A percentile compares a stretch with the other conserved stretches of the same genome.
Evolutionary conservation across 2,329 filamentous ascomycete genomes (phyloP).

Genomic region (Fusarium secorum): DNA sequence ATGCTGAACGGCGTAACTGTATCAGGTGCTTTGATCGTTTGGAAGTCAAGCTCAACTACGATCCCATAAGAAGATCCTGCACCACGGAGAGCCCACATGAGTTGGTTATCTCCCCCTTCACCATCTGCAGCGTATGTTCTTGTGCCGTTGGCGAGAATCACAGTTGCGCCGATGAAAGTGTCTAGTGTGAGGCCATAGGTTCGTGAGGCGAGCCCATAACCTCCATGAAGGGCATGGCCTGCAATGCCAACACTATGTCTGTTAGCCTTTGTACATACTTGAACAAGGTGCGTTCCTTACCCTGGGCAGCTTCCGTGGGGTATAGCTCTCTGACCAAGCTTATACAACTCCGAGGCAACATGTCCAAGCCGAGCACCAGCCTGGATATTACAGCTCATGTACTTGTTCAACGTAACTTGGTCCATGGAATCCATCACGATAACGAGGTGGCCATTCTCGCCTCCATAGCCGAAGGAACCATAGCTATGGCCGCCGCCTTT

Average conservation of each 20-base stretch:
- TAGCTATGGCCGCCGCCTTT: conserved; percentile 63
- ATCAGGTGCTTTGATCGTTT: conserved; percentile 37
- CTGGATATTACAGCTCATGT: conserved; percentile 40
- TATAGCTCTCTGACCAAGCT: conserved; percentile 51
- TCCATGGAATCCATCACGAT: conserved; percentile 52
- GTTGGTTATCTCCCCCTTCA: conserved; percentile 30
- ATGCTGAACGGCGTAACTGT: conserved; percentile 35
- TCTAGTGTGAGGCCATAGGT: conserved; percentile 43
- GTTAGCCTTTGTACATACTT: background rate
- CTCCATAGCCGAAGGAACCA: conserved; percentile 57
- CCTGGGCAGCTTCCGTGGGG: conserved; percentile 62
- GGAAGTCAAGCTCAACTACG: conserved; percentile 42
- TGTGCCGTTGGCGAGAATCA: conserved; percentile 43
- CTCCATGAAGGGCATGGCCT: conserved; percentile 43
- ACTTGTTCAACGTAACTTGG: conserved; percentile 38
- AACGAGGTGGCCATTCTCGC: conserved; percentile 52
- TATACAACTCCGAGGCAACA: conserved; percentile 51
- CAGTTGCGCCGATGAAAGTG: conserved; percentile 41
- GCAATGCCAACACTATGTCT: conserved; percentile 39
- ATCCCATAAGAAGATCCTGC: conserved; percentile 46
- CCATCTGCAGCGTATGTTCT: conserved; percentile 33
- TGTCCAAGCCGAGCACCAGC: conserved; percentile 60
- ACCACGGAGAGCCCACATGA: conserved; percentile 45
- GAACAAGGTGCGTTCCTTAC: conserved; percentile 41
- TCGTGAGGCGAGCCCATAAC: conserved; percentile 44